These are phyloP conservation scores for Aspergillus asperescens DNA, from an alignment of 495 filamentous ascomycete genomes.

Conservation along the genomic window DNA sequence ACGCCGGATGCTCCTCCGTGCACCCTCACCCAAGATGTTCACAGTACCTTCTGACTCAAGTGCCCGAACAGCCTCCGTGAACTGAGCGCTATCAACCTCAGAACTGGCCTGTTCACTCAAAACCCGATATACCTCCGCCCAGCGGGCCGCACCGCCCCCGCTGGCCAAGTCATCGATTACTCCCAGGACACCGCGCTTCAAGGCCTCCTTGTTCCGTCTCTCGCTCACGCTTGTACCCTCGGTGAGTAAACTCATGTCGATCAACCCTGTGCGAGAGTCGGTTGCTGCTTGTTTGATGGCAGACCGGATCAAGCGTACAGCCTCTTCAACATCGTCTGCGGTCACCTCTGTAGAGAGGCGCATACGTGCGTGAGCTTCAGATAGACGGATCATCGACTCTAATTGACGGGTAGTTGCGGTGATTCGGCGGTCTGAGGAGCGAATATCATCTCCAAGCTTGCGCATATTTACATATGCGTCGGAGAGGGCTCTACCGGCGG, in stretches of 20 bases:
- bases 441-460: slow-evolving; percentile 90
- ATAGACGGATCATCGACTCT: slow-evolving; percentile 93
- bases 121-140: slow-evolving; percentile 65
- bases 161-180: slow-evolving; percentile 72
- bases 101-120: slow-evolving; percentile 71
- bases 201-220: slow-evolving; percentile 68
- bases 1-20: slow-evolving; percentile 75
- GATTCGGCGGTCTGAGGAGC: slow-evolving; percentile 88
- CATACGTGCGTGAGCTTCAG: slow-evolving; percentile 98
- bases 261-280: slow-evolving; percentile 82
- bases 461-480: slow-evolving; percentile 93
- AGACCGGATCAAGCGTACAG: slow-evolving; percentile 82
- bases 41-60: slow-evolving; percentile 82
- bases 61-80: slow-evolving; percentile 68
- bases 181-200: slow-evolving; percentile 72
- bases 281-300: slow-evolving; percentile 98
- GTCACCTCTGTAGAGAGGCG: slow-evolving; percentile 73
- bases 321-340: slow-evolving; percentile 78
- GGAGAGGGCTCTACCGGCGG: slow-evolving; percentile 74
- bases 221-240: slow-evolving; percentile 86
- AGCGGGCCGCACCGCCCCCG: slow-evolving; percentile 59
- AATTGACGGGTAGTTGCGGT: slow-evolving; percentile 94
- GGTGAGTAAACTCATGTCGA: slow-evolving; percentile 93
- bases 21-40: slow-evolving; percentile 77
- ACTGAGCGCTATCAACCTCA: slow-evolving; percentile 68